A percentile compares a stretch with the other conserved stretches of the same genome.
Evolutionary conservation across 1,284 basidiomycete species (phyloP).

Genomic region (Austroboletus niveus): DNA sequence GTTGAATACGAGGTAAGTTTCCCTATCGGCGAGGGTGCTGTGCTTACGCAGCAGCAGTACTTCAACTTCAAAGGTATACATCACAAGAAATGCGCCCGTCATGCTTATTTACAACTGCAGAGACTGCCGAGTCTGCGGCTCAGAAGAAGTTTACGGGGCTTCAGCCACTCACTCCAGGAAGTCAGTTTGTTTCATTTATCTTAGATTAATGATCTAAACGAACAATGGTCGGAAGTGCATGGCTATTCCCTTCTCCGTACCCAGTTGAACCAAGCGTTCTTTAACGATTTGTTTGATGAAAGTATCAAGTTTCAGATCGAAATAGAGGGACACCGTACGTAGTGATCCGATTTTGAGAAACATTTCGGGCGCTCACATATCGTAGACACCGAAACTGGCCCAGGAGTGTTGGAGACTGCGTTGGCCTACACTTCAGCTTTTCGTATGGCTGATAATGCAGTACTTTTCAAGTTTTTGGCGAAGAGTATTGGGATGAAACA

Average conservation of each 20-base stretch:
- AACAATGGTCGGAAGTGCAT: conserved; percentile 61
- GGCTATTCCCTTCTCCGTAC: conserved; percentile 90
- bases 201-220: conserved; percentile 5
- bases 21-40: background rate
- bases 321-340: conserved; percentile 90
- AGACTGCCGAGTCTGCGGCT: conserved; percentile 72
- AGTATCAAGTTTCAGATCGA: conserved; percentile 73
- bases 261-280: conserved; percentile 87
- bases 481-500: conserved; percentile 91
- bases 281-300: conserved; percentile 84
- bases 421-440: conserved; percentile 84
- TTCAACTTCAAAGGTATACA: conserved; percentile 86
- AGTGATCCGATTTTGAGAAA: background rate
- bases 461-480: conserved; percentile 89
- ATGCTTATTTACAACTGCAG: conserved; percentile 39
- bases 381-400: conserved; percentile 92
- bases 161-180: conserved; percentile 85
- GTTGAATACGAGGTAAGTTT: conserved; percentile 84
- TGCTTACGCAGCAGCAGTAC: conserved; percentile 56
- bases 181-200: conserved; percentile 47
- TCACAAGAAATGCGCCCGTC: background rate
- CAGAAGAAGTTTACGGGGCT: conserved; percentile 80
- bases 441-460: conserved; percentile 93
- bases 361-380: conserved; percentile 1
- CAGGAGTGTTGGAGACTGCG: conserved; percentile 92